Base-by-base conservation (phyloP, 2,329 filamentous ascomycete species). In the Cercospora sesami region DNA sequence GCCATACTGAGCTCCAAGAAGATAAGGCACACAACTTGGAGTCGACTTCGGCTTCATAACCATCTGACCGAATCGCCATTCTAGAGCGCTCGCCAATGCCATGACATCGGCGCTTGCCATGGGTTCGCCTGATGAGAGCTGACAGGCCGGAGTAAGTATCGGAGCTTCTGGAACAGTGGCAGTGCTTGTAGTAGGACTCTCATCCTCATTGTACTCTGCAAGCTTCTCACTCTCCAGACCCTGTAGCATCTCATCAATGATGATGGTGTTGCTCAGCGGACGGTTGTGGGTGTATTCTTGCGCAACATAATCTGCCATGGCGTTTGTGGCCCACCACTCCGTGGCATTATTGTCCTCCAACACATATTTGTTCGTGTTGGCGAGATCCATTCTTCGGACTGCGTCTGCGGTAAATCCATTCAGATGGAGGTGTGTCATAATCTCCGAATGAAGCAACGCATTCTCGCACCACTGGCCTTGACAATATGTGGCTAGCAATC, bases 161-260 rank as follows among this genome's bases (percentile, higher is more conserved):
- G 60, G 60, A 21, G 60, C 60, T 51, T 63, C 60, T 39, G 26
- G 60, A 0, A 63, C 23, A 5, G 28, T 51, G 18, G 33, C 39
- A 51, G 60, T 63, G 23, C 36, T 48, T 28, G 60, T 63, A 14
- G 60, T 33, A 4, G 60, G 39, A n/a, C 21, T 51, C 48, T 63
- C 36, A n/a, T 53, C 60, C 9, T 51, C 60, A 4, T 45, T 51
- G 60, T 63, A 53, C 23, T 60, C 60, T 51, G 26, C 45, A 39
- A 63, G 36, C 60, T 51, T 63, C 18, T 63, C 45, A 48, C 60
- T 51, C 28, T 63, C 60, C 5, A 63, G 45, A 53, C 39, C 60
- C 21, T 63, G 60, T 9, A 48, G 45, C 39, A 48, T 48, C 60
- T 63, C 60, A 33, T 63, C 30, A 28, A 63, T 63, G 23, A 30